A percentile compares a stretch with the other conserved stretches of the same genome.
Evolutionary conservation across 345 rosid genomes (phyloP).

Genomic region (Syzygium aqueum): DNA sequence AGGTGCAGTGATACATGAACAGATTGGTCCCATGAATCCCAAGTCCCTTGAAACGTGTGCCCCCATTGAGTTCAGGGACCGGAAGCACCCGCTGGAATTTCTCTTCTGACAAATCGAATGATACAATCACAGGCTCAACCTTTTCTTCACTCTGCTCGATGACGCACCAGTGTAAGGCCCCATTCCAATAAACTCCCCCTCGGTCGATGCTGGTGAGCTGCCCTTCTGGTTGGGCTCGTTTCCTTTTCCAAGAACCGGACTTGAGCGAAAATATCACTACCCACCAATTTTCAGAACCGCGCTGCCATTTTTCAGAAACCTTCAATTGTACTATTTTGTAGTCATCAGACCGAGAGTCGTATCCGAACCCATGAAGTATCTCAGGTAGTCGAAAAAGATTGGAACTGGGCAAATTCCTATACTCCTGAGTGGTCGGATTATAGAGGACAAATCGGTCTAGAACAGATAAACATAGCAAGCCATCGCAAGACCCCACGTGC

Average conservation of each 20-base stretch:
- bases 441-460: neutral
- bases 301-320: neutral
- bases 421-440: neutral
- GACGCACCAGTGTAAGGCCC: slow-evolving; percentile 1
- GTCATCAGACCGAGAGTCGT: neutral
- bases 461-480: neutral
- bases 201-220: neutral
- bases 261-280: neutral
- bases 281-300: no score
- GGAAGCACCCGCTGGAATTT: neutral
- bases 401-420: neutral
- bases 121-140: neutral
- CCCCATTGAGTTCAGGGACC: neutral
- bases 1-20: neutral
- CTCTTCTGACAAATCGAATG: slow-evolving; percentile 3
- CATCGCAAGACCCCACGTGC: neutral
- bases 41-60: neutral
- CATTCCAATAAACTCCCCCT: neutral
- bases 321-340: neutral
- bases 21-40: neutral
- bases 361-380: neutral
- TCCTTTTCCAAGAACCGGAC: slow-evolving; percentile 5
- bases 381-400: no score
- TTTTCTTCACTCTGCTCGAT: neutral
- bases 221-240: neutral